These are phyloP conservation scores for Oryza glaberrima DNA, from an alignment of 176 grass and related monocot species.

Conservation along the genomic window DNA sequence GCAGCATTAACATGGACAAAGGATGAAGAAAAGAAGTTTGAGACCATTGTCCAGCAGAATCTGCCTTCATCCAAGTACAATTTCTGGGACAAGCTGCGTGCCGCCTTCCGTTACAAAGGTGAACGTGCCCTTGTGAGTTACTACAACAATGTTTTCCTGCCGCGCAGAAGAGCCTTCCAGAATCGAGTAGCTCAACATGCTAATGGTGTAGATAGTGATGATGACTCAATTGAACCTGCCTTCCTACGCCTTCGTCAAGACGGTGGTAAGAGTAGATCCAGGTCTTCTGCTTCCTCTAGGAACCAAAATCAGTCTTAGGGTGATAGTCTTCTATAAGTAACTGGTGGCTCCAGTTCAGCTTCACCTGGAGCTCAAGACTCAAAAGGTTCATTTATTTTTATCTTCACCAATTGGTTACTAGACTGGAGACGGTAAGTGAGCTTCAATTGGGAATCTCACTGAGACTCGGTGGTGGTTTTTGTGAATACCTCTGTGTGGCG, in stretches of 20 bases:
- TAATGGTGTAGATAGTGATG: slow-evolving; percentile 48
- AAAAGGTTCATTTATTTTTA: background rate
- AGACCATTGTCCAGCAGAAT: slow-evolving; percentile 29
- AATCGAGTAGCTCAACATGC: slow-evolving; percentile 40
- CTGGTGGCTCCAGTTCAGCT: background rate
- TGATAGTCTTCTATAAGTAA: background rate
- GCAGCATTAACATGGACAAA: slow-evolving; percentile 50
- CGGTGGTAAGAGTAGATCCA: slow-evolving; percentile 11
- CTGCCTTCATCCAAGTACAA: slow-evolving; percentile 37
- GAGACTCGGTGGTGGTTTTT: background rate
- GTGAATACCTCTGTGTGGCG: background rate
- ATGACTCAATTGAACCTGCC: slow-evolving; percentile 48
- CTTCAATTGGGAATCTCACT: background rate
- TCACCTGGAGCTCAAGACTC: background rate
- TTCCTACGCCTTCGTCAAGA: slow-evolving; percentile 34
- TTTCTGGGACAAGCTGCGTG: slow-evolving; percentile 43
- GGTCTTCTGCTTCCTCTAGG: background rate
- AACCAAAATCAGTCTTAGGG: slow-evolving; percentile 12
- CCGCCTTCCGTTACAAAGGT: slow-evolving; percentile 35
- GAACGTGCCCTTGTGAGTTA: slow-evolving; percentile 48
- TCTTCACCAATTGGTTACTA: slow-evolving; percentile 17
- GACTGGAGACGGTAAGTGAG: background rate
- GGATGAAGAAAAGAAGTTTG: slow-evolving; percentile 52
- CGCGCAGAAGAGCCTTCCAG: slow-evolving; percentile 45
- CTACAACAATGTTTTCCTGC: slow-evolving; percentile 66